Conservation (phyloP, 2,329 filamentous ascomycete species). For the Massarina eburnea region DNA sequence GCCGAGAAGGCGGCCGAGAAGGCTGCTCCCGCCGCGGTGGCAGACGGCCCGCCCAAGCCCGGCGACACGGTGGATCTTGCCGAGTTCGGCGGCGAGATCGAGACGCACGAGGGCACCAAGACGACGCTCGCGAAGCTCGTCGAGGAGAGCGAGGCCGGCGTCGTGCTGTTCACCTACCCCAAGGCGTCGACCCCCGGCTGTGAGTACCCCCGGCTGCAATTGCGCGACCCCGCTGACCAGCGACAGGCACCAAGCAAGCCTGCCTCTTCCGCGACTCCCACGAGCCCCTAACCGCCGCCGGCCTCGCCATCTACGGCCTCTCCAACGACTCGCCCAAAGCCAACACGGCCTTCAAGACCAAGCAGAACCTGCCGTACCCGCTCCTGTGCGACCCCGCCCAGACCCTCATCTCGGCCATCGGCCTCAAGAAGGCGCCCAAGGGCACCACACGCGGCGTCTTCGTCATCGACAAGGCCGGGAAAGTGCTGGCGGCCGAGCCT, state of each 20-base stretch:
- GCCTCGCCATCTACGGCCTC: constrained; percentile 86
- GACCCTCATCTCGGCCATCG: constrained; percentile 79
- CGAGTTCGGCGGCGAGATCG: constrained; percentile 67
- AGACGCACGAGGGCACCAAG: constrained; percentile 81
- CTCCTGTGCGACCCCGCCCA: constrained; percentile 80
- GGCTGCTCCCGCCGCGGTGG: constrained; percentile 11
- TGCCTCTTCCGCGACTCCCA: constrained; percentile 92
- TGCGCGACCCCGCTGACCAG: too few relatives aligned
- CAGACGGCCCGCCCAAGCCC: constrained; percentile 36
- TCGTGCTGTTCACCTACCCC: constrained; percentile 94
- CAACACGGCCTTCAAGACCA: constrained; percentile 89
- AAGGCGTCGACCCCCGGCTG: constrained; percentile 93
- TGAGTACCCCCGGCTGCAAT: constrained; percentile 58
- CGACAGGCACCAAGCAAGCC: constrained; percentile 82
- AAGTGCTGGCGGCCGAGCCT: constrained; percentile 72
- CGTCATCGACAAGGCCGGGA: constrained; percentile 78
- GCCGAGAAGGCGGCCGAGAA: constrained; percentile 32
- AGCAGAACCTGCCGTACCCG: constrained; percentile 85
- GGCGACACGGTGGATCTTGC: constrained; percentile 58
- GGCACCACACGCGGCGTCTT: constrained; percentile 87
- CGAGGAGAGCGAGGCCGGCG: constrained; percentile 78
- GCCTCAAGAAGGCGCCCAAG: constrained; percentile 81
- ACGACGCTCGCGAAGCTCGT: constrained; percentile 80
- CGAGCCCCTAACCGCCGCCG: constrained; percentile 71
- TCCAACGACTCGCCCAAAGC: constrained; percentile 85